Evolutionary conservation across 2,329 filamentous ascomycete genomes (phyloP), one percentile per base, ranked within the genome.

Genomic region (Epichloe amarillans): DNA sequence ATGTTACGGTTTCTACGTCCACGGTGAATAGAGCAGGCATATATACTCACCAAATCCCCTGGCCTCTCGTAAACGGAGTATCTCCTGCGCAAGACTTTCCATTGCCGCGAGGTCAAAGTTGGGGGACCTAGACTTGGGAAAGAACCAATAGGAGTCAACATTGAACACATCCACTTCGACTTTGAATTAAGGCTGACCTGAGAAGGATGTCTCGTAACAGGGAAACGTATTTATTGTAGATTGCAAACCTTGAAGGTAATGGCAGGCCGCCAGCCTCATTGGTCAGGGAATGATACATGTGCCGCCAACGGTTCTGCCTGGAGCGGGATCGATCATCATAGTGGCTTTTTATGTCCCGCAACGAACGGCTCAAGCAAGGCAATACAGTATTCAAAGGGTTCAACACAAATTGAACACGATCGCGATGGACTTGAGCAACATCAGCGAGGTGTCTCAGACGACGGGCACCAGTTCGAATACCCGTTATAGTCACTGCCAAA

Each of bases 361-460:
- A 61, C 0, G 74, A 75, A 50, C 67, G 71, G 49, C 68, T 69
- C 17, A 82, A 64, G 51, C 77, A 79, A 0, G 79, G 79, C 2
- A 83, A 66, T 15, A 81, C 57, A 52, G 80, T 67, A 51, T 76
- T 72, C 45, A 83, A 70, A 57, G 81, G 74, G 58, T 78, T 72
- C 36, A 76, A 61, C 26, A 81, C 68, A 15, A 76, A 62, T 0
- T 72, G 70, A 6, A 80, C 66, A 17, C 76, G 72, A 23, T 66
- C 60, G 48, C 69, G 62, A 57, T 81, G 72, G 26, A 77, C 63
- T 47, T 76, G 73, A 23, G 75, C 74, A 38, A 73, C 68, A 53
- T 81, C 76, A 44, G 73, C 73, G 15, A 83, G 64, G 49, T 78
- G 73, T 40, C 75, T 72, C 8, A 83, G 72, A 15, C 73, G 61